Base-by-base conservation (phyloP, 2,329 filamentous ascomycete genomes). In the Gremmenia infestans region DNA sequence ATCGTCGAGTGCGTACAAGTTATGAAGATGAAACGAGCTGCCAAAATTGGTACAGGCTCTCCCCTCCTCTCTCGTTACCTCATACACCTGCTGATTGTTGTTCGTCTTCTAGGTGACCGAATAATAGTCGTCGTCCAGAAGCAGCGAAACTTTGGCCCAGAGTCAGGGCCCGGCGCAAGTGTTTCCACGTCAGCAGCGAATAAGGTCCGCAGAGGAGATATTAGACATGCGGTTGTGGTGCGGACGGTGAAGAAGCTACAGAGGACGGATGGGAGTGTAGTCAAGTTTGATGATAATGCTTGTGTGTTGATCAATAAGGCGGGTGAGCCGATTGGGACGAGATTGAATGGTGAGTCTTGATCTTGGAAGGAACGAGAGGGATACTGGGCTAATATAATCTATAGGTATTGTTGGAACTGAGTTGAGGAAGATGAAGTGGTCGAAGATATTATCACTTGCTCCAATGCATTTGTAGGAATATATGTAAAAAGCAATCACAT, bases 121-220 rank as follows among this genome's bases (percentile, higher is more conserved):
- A 96, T 99, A 67, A 91, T 99, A 63, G 90, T 96, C 61, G 94
- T 99, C 61, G 93, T 99, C 48, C 93, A 99, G 76, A 96, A 97
- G 73, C 92, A 97, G 74, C 87, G 92, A 65, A 83, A 81, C 67
- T 87, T 89, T 69, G 85, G 83, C 52, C 78, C 84, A 48, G 89
- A 90, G 65, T 84, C 86, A 48, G 83, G 85, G 58, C 83, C 87
- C 54, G 87, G 85, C 65, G 84, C 84, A 67, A 85, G 85, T 73
- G 84, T 89, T 54, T 87, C 85, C 62, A 81, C 87, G 63, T 82
- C 83, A 51, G 85, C 85, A 53, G 87, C 89, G 56, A 93, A 92
- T 80, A 97, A 97, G 76, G 94, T 99, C 69, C 91, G 92, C 73
- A 86, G 94, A 72, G 94, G 94, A 66, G 94, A 99, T 74, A 95